A percentile compares a stretch with the other conserved stretches of the same genome.
phyloP scores from a whole-genome alignment of 2,329 filamentous ascomycete genomes.

The Pezicula neosporulosa region DNA sequence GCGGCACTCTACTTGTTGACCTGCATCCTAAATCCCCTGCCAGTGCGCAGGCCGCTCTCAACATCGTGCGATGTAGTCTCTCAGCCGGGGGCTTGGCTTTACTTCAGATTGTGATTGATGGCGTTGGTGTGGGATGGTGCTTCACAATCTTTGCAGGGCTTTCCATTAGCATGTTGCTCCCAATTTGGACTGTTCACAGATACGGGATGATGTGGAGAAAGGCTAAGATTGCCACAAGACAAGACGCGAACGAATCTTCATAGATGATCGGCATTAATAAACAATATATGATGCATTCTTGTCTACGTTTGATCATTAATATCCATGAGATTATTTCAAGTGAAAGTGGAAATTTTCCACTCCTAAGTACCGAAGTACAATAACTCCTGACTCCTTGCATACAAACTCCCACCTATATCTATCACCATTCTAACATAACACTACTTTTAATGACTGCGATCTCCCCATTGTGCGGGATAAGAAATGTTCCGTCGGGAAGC shows the following conservation, averaged over 20 bases:
- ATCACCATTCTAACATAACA: not conserved
- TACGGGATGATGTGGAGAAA: constrained; percentile 8
- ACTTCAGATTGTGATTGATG: constrained; percentile 6
- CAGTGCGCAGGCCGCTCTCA: constrained; percentile 5
- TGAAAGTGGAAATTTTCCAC: too few relatives aligned
- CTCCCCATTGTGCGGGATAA: constrained; percentile 3
- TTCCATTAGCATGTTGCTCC: not conserved
- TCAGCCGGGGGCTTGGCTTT: constrained; percentile 2
- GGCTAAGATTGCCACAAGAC: not conserved
- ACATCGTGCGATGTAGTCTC: constrained; percentile 5
- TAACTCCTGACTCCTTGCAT: too few relatives aligned
- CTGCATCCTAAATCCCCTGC: constrained; percentile 3
- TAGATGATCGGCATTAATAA: too few relatives aligned
- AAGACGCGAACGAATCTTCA: too few relatives aligned
- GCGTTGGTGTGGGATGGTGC: constrained; percentile 10
- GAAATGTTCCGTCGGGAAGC: constrained; percentile 3
- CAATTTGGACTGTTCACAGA: constrained; percentile 1
- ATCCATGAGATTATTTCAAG: too few relatives aligned
- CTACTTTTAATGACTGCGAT: constrained; percentile 3
- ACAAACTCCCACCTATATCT: not conserved
- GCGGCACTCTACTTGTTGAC: constrained; percentile 7
- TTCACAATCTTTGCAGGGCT: constrained; percentile 8
- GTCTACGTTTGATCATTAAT: too few relatives aligned
- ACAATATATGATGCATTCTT: too few relatives aligned
- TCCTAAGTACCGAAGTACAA: too few relatives aligned